Percentiles rank a stretch among this genome's conserved stretches.
Evolutionary conservation across 2,329 filamentous ascomycete genomes (phyloP).

Genomic region (Paecilomyces variotii): DNA sequence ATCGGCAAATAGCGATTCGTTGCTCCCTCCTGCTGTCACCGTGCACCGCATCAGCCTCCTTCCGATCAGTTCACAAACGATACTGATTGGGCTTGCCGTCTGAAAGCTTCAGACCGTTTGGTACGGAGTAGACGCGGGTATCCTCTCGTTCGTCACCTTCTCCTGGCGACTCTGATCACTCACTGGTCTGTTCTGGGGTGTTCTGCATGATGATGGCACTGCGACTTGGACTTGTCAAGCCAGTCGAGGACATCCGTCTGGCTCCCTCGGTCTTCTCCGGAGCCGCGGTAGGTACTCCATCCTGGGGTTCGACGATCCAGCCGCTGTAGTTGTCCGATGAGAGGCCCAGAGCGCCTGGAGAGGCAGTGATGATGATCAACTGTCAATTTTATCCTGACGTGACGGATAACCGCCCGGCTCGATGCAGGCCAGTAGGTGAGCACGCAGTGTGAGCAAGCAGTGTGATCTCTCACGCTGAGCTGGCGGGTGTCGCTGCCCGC

Average conservation of each 20-base stretch:
- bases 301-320: not conserved
- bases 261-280: not conserved
- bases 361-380: not conserved
- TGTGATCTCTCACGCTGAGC: not conserved
- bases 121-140: not conserved
- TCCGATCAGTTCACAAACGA: not conserved
- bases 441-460: not conserved
- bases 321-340: not conserved
- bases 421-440: not conserved
- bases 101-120: not conserved
- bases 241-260: not conserved
- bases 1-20: not conserved
- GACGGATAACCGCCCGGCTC: not conserved
- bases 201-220: not conserved
- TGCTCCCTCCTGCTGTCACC: not conserved
- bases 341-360: not conserved
- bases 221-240: not conserved
- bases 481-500: not conserved
- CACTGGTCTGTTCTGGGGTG: not conserved
- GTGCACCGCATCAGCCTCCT: not conserved
- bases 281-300: not conserved
- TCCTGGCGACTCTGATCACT: not conserved
- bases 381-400: not conserved
- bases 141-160: not conserved
- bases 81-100: not conserved